phyloP scores from a whole-genome alignment of 2,329 filamentous ascomycete genomes.

The Talaromyces sp. region DNA sequence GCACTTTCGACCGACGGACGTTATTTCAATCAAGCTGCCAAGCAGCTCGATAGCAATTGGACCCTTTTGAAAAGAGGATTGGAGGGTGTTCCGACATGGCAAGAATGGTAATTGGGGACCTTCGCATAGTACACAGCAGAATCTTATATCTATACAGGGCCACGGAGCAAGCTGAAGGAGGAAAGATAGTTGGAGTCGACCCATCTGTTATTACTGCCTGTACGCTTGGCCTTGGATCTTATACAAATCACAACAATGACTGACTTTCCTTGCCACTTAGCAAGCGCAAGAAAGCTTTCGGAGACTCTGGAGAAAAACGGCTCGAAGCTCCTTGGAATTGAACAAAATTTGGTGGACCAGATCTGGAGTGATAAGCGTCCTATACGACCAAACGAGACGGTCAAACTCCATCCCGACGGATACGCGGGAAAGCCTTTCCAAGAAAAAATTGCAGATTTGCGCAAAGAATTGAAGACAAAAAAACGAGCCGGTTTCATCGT shows the following conservation, averaged over 20 bases:
- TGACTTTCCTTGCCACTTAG: constrained; percentile 27
- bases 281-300: constrained; percentile 68
- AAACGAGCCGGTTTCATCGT: constrained; percentile 83
- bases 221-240: constrained; percentile 29
- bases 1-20: constrained; percentile 90
- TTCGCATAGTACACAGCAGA: not conserved
- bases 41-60: constrained; percentile 92
- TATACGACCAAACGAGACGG: constrained; percentile 67
- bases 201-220: constrained; percentile 75
- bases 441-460: constrained; percentile 77
- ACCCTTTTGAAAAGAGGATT: constrained; percentile 85
- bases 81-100: constrained; percentile 92
- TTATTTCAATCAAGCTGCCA: constrained; percentile 94
- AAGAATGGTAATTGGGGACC: constrained; percentile 68
- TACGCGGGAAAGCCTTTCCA: constrained; percentile 79
- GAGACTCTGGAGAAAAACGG: constrained; percentile 87
- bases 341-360: constrained; percentile 80
- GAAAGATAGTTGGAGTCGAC: constrained; percentile 87
- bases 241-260: not conserved
- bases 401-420: constrained; percentile 66
- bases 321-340: constrained; percentile 67
- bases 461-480: constrained; percentile 89
- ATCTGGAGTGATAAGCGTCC: constrained; percentile 81
- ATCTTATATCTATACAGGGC: constrained; percentile 43
- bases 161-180: constrained; percentile 76